These are phyloP conservation scores for Groenewaldozyma salmanticensis DNA, from an alignment of 805 yeast genomes.

Conservation along the genomic window DNA sequence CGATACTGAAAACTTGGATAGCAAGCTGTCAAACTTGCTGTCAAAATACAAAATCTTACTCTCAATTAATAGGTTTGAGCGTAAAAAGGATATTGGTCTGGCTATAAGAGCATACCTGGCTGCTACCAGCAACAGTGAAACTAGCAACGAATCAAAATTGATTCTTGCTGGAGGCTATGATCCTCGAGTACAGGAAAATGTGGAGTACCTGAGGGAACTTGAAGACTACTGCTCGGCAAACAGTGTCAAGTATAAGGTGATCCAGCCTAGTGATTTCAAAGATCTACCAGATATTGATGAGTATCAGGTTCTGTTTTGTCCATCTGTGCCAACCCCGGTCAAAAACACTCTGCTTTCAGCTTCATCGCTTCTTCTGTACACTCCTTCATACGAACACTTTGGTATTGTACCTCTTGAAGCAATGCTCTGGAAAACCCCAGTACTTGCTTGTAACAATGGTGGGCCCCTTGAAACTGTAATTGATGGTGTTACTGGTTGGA, in stretches of 20 bases:
- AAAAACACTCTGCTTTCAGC: slow-evolving; percentile 52
- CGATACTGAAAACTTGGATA: background rate
- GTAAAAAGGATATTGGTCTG: slow-evolving; percentile 69
- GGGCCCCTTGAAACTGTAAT: slow-evolving; percentile 83
- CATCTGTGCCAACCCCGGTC: slow-evolving; percentile 60
- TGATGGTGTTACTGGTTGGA: slow-evolving; percentile 33
- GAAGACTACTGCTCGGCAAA: slow-evolving; percentile 37
- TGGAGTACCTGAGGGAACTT: slow-evolving; percentile 55
- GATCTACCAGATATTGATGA: background rate
- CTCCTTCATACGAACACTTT: slow-evolving; percentile 89
- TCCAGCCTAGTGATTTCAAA: slow-evolving; percentile 20
- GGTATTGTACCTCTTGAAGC: slow-evolving; percentile 98
- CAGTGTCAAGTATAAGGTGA: slow-evolving; percentile 37
- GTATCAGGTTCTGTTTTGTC: slow-evolving; percentile 52
- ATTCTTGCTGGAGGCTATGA: slow-evolving; percentile 92
- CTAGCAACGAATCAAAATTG: slow-evolving; percentile 30
- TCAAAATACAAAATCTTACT: slow-evolving; percentile 37
- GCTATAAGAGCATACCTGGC: slow-evolving; percentile 62
- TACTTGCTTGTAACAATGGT: slow-evolving; percentile 77
- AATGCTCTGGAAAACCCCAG: slow-evolving; percentile 76
- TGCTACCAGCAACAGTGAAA: slow-evolving; percentile 25
- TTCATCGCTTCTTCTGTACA: slow-evolving; percentile 61
- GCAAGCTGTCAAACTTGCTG: slow-evolving; percentile 12
- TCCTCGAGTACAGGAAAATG: slow-evolving; percentile 62
- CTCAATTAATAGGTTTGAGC: slow-evolving; percentile 82